A percentile compares a stretch with the other conserved stretches of the same genome.
Conservation (phyloP, 495 filamentous ascomycete genomes). For the Usnea hakonensis region DNA sequence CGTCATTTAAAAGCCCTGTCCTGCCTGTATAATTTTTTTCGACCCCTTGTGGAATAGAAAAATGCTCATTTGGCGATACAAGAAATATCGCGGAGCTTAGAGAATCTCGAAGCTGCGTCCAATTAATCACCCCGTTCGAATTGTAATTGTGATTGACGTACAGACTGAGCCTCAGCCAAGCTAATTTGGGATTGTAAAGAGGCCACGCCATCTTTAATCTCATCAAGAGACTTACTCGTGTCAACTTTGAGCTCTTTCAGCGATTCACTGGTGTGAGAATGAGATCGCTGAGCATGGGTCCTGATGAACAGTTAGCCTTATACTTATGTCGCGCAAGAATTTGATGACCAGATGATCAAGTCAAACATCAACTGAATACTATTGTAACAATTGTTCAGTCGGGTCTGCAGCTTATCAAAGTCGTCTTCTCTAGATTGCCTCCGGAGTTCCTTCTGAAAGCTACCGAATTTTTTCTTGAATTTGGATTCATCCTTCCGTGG, state of each 20-base stretch:
- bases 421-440: conserved; percentile 21
- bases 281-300: conserved; percentile 25
- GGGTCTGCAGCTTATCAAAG: conserved; percentile 17
- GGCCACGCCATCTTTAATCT: background rate
- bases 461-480: conserved; percentile 17
- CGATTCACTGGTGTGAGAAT: background rate
- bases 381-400: conserved; percentile 21
- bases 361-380: conserved; percentile 24
- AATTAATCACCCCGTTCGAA: background rate
- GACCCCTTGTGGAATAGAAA: conserved; percentile 18
- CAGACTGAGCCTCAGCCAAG: background rate
- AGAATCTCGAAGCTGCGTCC: conserved; percentile 2
- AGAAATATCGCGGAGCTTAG: background rate
- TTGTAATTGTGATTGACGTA: background rate
- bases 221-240: background rate
- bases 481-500: background rate
- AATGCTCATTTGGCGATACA: conserved; percentile 19
- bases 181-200: background rate
- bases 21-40: conserved; percentile 22
- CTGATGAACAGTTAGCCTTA: background rate
- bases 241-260: background rate
- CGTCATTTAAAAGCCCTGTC: conserved; percentile 5
- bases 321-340: background rate
- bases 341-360: conserved; percentile 17
- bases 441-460: conserved; percentile 19